Percentiles rank a stretch among this genome's conserved stretches.
Conservation (phyloP, 176 grass and related monocot genomes). For the Paspalum vaginatum region DNA sequence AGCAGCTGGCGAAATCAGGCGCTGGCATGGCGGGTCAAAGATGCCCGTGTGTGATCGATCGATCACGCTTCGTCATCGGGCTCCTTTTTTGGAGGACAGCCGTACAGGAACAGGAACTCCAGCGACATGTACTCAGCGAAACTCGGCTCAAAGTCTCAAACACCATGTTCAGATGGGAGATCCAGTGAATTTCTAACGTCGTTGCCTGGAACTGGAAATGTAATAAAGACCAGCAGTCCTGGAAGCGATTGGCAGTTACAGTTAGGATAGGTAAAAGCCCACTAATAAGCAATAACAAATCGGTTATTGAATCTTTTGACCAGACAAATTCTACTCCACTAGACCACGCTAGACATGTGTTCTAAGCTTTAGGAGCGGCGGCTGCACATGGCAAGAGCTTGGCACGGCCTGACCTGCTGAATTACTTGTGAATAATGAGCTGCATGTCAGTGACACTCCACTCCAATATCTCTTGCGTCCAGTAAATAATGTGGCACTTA, state of each 20-base stretch:
- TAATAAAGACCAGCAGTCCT: neutral
- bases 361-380: constrained; percentile 8
- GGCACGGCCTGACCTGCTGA: neutral
- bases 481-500: neutral
- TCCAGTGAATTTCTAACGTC: neutral
- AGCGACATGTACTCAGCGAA: no score
- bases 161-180: neutral
- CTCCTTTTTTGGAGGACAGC: no score
- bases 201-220: neutral
- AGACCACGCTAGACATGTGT: neutral
- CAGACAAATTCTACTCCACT: neutral
- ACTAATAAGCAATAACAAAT: no score
- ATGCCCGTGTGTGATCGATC: constrained; percentile 3
- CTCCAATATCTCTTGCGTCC: neutral
- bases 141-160: neutral
- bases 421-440: constrained; percentile 13
- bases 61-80: neutral
- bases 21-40: constrained; percentile 41
- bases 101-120: no score
- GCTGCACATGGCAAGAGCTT: constrained; percentile 20
- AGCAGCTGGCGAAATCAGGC: no score
- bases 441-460: constrained; percentile 9
- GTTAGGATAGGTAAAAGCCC: neutral
- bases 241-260: neutral
- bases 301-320: neutral